Conservation (phyloP, 805 yeast species). For the Ogataea polymorpha region DNA sequence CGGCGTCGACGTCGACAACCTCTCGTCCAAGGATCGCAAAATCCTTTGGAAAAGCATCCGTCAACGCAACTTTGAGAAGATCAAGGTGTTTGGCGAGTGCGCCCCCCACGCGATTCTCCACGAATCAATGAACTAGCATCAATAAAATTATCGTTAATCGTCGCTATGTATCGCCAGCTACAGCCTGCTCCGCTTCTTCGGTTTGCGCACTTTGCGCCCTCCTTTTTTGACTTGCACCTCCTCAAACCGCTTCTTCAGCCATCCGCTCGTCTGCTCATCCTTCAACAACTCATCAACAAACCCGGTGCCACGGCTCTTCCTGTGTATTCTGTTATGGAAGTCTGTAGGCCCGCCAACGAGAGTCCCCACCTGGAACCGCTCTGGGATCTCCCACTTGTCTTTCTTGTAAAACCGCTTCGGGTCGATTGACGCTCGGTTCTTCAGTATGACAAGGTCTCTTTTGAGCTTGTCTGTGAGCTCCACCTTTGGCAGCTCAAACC, state of each 20-base stretch:
- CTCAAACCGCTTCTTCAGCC: constrained; percentile 78
- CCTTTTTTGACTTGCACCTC: constrained; percentile 78
- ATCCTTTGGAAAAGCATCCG: constrained; percentile 48
- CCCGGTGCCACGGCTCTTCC: constrained; percentile 71
- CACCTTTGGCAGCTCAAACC: constrained; percentile 80
- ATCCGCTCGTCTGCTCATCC: constrained; percentile 64
- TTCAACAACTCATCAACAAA: constrained; percentile 80
- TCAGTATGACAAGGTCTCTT: constrained; percentile 73
- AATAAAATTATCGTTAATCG: background rate
- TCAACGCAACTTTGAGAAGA: constrained; percentile 48
- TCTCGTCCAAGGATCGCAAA: constrained; percentile 41
- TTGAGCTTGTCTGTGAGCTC: constrained; percentile 70
- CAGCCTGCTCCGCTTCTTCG: background rate
- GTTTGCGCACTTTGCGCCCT: constrained; percentile 63
- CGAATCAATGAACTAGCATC: background rate
- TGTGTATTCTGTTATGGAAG: constrained; percentile 64
- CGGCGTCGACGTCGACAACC: constrained; percentile 26
- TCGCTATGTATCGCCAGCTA: background rate
- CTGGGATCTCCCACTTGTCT: constrained; percentile 58
- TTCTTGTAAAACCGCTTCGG: constrained; percentile 94
- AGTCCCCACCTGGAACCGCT: constrained; percentile 82
- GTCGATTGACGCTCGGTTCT: constrained; percentile 87
- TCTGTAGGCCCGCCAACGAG: constrained; percentile 80
- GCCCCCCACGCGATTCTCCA: background rate
- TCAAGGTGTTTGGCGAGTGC: constrained; percentile 30